Evolutionary conservation across 2,329 filamentous ascomycete species (phyloP), one percentile per base, ranked within the genome.

Genomic region (Byssoonygena ceratinophila): DNA sequence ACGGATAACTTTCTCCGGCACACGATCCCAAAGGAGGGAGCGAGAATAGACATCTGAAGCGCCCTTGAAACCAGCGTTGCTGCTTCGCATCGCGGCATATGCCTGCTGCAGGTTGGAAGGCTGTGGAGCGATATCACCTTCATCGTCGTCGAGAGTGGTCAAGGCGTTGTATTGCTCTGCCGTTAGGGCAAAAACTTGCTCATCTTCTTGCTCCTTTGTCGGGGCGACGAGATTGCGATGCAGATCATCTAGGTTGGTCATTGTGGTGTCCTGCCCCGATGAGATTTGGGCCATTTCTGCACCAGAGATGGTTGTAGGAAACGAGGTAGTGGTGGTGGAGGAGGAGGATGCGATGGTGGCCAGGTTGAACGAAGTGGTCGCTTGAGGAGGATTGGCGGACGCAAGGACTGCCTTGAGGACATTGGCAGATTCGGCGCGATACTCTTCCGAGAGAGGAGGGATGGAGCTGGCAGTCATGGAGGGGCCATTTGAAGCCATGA

Each of bases 1-100:
- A 61, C 83, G 82, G 51, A 98, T 88, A 46, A 97, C 89, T 59
- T 97, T 89, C 61, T 82, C 79, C 12, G 92, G 90, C 61, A 97
- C 90, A 69, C 90, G 87, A 64, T 96, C 89, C 87, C 88, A 95
- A 54, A 97, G 81, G 56, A 97, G 77, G 57, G 88, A 94, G 54
- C 91, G 81, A 31, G 90, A 94, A 72, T 95, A 95, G 39, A 96
- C 87, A 63, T 96, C 89, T 53, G 90, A 86, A 45, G 84, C 85
- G 48, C 80, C 79, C 60, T 67, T 64, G 29, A 59, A 64, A 37
- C 68, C 66, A 22, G 68, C 57, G 8, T 73, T 72, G 53, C 85
- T 80, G 60, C 74, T 74, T 59, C 87, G 83, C 81, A 95, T 87
- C 43, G 80, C 82, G 47, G 85, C 82, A 44, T 96, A 78, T 6